A percentile compares a stretch with the other conserved stretches of the same genome.
phyloP scores from a whole-genome alignment of 2,329 filamentous ascomycete species.

The Coniochaeta sp. region DNA sequence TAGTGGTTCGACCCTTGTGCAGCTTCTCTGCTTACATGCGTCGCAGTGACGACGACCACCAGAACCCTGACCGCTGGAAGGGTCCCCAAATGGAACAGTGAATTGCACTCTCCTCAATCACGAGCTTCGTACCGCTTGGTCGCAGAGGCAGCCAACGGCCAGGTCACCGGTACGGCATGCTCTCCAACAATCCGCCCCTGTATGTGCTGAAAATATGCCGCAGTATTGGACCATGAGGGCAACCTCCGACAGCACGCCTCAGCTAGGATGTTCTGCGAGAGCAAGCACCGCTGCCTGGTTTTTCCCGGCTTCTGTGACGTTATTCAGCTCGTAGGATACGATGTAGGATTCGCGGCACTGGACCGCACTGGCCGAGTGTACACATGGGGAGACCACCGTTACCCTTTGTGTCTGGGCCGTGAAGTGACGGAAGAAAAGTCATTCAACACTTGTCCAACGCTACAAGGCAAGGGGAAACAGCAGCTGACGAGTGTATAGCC shows the following conservation, averaged over 20 bases:
- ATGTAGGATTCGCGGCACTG: slow-evolving; percentile 41
- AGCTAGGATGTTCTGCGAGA: slow-evolving; percentile 2
- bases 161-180: slow-evolving; percentile 19
- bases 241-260: slow-evolving; percentile 21
- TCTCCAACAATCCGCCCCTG: slow-evolving; percentile 1
- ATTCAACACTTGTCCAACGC: slow-evolving; percentile 4
- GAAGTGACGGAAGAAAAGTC: slow-evolving; percentile 30
- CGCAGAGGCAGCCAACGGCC: slow-evolving; percentile 19
- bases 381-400: slow-evolving; percentile 53
- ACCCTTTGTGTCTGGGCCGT: slow-evolving; percentile 48
- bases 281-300: not conserved
- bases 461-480: not conserved
- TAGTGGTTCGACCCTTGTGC: no score
- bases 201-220: slow-evolving; percentile 8
- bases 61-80: not conserved
- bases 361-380: slow-evolving; percentile 35
- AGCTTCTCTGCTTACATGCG: not conserved
- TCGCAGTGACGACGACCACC: not conserved
- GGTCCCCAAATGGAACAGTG: not conserved
- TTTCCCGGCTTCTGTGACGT: not conserved
- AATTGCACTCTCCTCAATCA: not conserved
- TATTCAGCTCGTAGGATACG: slow-evolving; percentile 37
- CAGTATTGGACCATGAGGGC: slow-evolving; percentile 14
- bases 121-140: slow-evolving; percentile 1
- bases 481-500: slow-evolving; percentile 19